Evolutionary conservation across 768 basidiomycete species (phyloP), one percentile per base, ranked within the genome.

Genomic region (Tephrocybe sp.): DNA sequence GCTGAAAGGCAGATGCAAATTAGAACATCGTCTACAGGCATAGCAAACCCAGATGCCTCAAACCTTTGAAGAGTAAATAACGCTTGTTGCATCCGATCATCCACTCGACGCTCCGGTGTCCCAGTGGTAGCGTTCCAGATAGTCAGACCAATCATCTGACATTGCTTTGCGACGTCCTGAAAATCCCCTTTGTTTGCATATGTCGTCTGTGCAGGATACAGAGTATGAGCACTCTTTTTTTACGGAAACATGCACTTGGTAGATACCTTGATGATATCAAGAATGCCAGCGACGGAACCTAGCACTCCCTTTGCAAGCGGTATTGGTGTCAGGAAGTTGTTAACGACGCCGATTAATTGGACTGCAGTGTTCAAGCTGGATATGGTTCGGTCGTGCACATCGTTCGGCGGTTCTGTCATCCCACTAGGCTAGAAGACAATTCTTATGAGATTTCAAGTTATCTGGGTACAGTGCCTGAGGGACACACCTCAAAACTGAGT

Each of bases 131-230:
- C 50, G 1, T 42, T 48, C 48, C 52, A 53, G 39, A 57, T 33
- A 1, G 48, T 16, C 5, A 57, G 52, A 5, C 38, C 11, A 19
- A 57, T 57, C 17, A 22, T 54, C 19, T 54, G 42, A 20, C 56
- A 57, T 47, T 52, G 52, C 31, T 54, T 52, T n/a, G 36, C 40
- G 0, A 57, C 26, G n/a, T 48, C 53, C 8, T 12, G 19, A 13
- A 57, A 57, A 23, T 57, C 52, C 10, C 26, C 45, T 17, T 47
- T 39, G 23, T 51, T 55, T 1, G 11, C 19, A 1, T 52, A 40
- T 1, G 51, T 55, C 12, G 39, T 53, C 52, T 58, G 17, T 19
- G n/a, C 0, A 17, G 33, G 0, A 46, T 9, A 12, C 23, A 4
- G 45, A 16, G 1, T 26, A 26, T 22, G 36, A 6, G 9, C 4